Percentiles rank a stretch among this genome's conserved stretches.
phyloP scores from a whole-genome alignment of 176 grass and related monocot genomes.

The Pontederia paniculata region DNA sequence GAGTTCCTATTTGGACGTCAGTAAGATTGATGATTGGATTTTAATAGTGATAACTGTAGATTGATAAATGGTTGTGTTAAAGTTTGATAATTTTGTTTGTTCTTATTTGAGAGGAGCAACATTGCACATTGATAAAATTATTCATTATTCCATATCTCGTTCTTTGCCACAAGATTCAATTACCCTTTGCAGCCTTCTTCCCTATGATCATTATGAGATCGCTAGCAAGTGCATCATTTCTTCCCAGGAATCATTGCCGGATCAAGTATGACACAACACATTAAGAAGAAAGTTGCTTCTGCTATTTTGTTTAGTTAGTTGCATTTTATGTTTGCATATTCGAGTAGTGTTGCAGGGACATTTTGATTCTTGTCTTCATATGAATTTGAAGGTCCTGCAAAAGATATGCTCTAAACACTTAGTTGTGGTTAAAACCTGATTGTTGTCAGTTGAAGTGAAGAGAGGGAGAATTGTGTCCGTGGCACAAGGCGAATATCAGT shows the following conservation, averaged over 20 bases:
- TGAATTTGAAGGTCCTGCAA: no score
- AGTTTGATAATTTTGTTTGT: background rate
- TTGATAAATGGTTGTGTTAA: no score
- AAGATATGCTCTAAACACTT: background rate
- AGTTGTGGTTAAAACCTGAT: no score
- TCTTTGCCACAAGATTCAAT: conserved; percentile 28
- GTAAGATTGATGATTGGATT: no score
- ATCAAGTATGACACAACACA: conserved; percentile 32
- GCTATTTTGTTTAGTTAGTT: no score
- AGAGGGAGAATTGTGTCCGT: conserved; percentile 49
- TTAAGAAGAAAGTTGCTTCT: background rate
- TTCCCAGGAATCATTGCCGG: conserved; percentile 55
- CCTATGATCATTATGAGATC: conserved; percentile 76
- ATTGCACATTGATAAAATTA: background rate
- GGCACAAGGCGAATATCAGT: conserved; percentile 41
- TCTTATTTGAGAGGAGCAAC: background rate
- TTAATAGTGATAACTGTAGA: no score
- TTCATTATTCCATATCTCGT: background rate
- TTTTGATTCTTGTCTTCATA: no score
- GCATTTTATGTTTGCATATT: no score
- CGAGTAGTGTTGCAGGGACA: no score
- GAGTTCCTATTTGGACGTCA: no score
- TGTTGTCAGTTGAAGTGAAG: conserved; percentile 75
- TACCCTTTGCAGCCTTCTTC: conserved; percentile 59
- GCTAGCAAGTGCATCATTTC: conserved; percentile 71